Percentiles rank a stretch among this genome's conserved stretches.
Evolutionary conservation across 805 yeast species (phyloP).

Genomic region (Nakazawaea holstii): DNA sequence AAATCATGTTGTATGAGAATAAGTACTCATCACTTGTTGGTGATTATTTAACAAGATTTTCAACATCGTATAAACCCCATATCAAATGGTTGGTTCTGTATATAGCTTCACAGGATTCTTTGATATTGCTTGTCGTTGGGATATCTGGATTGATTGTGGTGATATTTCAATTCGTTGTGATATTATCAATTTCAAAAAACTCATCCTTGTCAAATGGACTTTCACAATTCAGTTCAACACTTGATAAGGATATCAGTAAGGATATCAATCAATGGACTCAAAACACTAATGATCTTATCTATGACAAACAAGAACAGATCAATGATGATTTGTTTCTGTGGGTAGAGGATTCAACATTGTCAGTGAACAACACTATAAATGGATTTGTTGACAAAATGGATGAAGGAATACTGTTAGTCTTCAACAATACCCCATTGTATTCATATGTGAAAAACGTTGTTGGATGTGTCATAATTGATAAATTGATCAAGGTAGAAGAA

Average conservation of each 20-base stretch:
- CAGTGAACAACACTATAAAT: conserved; percentile 57
- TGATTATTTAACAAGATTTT: conserved; percentile 12
- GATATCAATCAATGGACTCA: conserved; percentile 44
- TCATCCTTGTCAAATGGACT: neutral
- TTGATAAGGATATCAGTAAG: conserved; percentile 20
- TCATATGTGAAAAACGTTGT: conserved; percentile 62
- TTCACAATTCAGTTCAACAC: neutral
- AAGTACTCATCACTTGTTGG: conserved; percentile 17
- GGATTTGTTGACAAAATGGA: conserved; percentile 57
- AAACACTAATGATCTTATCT: conserved; percentile 51
- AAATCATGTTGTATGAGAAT: conserved; percentile 21
- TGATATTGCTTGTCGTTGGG: conserved; percentile 46
- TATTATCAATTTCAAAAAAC: conserved; percentile 17
- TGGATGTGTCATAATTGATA: conserved; percentile 74
- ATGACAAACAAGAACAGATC: conserved; percentile 39
- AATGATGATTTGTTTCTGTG: conserved; percentile 67
- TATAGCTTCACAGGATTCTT: conserved; percentile 46
- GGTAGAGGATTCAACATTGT: conserved; percentile 49
- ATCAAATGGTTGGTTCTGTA: conserved; percentile 43
- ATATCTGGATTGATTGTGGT: conserved; percentile 52
- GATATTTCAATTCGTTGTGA: conserved; percentile 45
- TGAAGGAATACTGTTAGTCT: conserved; percentile 48
- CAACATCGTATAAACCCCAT: conserved; percentile 10
- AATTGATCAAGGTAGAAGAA: conserved; percentile 55
- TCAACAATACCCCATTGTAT: conserved; percentile 65